A percentile compares a stretch with the other conserved stretches of the same genome.
These are phyloP conservation scores for Pseudogymnoascus sp. DNA, from an alignment of 2,329 filamentous ascomycete species.

Conservation along the genomic window DNA sequence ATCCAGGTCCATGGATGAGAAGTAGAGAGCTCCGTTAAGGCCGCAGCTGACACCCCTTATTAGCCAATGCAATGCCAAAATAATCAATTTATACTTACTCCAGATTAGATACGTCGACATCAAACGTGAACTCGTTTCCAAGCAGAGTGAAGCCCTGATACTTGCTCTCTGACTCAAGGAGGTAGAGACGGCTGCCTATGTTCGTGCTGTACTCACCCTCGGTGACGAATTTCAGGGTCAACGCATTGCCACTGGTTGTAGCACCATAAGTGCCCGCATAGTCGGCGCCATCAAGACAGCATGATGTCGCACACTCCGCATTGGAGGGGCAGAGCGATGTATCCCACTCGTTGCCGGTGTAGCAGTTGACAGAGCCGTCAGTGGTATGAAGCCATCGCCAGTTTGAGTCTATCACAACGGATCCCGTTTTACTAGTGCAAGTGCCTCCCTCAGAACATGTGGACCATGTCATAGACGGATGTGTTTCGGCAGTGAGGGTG, in stretches of 20 bases:
- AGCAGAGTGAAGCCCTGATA: slow-evolving; percentile 61
- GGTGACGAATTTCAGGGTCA: slow-evolving; percentile 47
- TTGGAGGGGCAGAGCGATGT: slow-evolving; percentile 36
- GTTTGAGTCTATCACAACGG: slow-evolving; percentile 48
- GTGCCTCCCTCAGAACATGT: slow-evolving; percentile 29
- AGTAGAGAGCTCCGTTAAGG: slow-evolving; percentile 64
- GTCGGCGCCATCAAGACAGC: slow-evolving; percentile 47
- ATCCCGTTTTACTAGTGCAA: slow-evolving; percentile 42
- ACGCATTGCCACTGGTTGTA: slow-evolving; percentile 42
- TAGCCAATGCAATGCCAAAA: slow-evolving; percentile 42
- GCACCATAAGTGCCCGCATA: slow-evolving; percentile 48
- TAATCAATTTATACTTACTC: neutral
- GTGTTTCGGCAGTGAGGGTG: slow-evolving; percentile 32
- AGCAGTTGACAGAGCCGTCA: slow-evolving; percentile 35
- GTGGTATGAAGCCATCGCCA: slow-evolving; percentile 51
- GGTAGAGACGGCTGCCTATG: slow-evolving; percentile 52
- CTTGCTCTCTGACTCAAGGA: slow-evolving; percentile 53
- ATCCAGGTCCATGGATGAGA: slow-evolving; percentile 54
- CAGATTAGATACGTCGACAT: slow-evolving; percentile 63
- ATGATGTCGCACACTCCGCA: slow-evolving; percentile 40
- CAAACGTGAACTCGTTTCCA: slow-evolving; percentile 64
- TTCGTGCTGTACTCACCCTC: slow-evolving; percentile 38
- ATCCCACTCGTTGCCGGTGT: slow-evolving; percentile 38
- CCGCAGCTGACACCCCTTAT: slow-evolving; percentile 57
- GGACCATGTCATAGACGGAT: slow-evolving; percentile 46